phyloP scores from a whole-genome alignment of 1,284 basidiomycete genomes.

The Marasmius oreades region DNA sequence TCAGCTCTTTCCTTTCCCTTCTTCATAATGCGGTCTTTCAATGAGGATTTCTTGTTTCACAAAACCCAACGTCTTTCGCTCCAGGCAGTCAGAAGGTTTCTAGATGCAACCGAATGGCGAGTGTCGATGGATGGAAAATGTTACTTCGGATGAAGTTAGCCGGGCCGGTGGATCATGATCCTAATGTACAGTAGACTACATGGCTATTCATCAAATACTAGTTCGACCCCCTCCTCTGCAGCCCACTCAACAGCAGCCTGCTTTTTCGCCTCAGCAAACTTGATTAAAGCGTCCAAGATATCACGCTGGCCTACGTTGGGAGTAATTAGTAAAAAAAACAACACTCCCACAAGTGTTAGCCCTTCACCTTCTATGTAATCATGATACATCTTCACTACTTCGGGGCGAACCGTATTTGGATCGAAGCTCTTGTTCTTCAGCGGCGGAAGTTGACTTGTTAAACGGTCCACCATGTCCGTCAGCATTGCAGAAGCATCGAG shows the following conservation, averaged over 20 bases:
- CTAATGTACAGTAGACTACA: too few species aligned
- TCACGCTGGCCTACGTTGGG: slow-evolving; percentile 35
- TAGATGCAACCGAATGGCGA: neutral
- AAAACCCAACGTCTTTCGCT: neutral
- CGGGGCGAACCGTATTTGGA: slow-evolving; percentile 35
- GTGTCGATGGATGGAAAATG: neutral
- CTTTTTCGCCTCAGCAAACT: slow-evolving; percentile 43
- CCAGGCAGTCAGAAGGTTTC: neutral
- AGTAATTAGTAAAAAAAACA: neutral
- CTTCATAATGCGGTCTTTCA: neutral
- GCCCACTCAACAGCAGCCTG: slow-evolving; percentile 41
- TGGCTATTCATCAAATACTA: slow-evolving; percentile 42
- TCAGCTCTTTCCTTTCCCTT: neutral
- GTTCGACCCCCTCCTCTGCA: slow-evolving; percentile 45
- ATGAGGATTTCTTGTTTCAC: neutral
- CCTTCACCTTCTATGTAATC: slow-evolving; percentile 56
- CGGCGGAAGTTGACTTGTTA: slow-evolving; percentile 50
- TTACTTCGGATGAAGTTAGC: neutral
- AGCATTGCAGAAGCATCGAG: slow-evolving; percentile 65
- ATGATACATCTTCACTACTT: slow-evolving; percentile 51
- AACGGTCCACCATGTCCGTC: slow-evolving; percentile 57
- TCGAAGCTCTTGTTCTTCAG: slow-evolving; percentile 14
- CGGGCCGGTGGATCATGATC: neutral
- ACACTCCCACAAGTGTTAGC: slow-evolving; percentile 25
- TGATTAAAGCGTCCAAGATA: slow-evolving; percentile 33